Evolutionary conservation across 1,284 basidiomycete species (phyloP), one percentile per base, ranked within the genome.

Genomic region (Pulveroboletus sp.): DNA sequence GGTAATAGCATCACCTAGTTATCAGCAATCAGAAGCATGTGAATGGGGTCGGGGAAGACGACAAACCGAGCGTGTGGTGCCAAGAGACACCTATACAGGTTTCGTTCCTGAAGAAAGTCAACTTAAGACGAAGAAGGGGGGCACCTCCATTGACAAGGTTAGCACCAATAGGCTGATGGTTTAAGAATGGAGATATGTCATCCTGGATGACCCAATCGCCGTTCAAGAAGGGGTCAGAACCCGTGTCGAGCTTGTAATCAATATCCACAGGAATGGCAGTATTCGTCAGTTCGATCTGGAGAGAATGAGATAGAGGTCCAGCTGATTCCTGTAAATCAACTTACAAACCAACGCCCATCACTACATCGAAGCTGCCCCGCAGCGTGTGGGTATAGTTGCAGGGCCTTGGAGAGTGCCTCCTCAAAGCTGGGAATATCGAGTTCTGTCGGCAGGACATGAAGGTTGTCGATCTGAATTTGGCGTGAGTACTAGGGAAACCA

Each of bases 61-160:
- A 58, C 52, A 35, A 44, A 67, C 59, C 62, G 28, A 65, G 54
- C 14, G 44, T 61, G 50, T 75, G 74, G 51, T 75, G 65, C 74
- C 72, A 75, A 10, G 67, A 64, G 20, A 75, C 55, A 20, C 72
- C 74, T 22, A 75, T 60, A 17, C 60, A 62, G 0, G 72, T 74
- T 53, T 68, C 61, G 0, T 53, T 28, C 8, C 46, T 49, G 7
- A 65, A 57, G 8, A 72, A 38, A 2, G 68, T 68, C 35, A 74
- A 38, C 43, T 72, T 72, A 39, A 75, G 39, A 33, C 63, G 57
- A 26, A 75, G 56, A 15, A 75, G 61, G 9, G 69, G 59, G 18
- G 40, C 49, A 36, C 61, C 57, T 4, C 56, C 55, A 43, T 64
- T 62, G 38, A 60, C 56, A 18, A 59, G 39, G 26, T 43, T 43